Evolutionary conservation across 306 rosid genomes (phyloP).

Genomic region (Herpetospermum pedunculosum): DNA sequence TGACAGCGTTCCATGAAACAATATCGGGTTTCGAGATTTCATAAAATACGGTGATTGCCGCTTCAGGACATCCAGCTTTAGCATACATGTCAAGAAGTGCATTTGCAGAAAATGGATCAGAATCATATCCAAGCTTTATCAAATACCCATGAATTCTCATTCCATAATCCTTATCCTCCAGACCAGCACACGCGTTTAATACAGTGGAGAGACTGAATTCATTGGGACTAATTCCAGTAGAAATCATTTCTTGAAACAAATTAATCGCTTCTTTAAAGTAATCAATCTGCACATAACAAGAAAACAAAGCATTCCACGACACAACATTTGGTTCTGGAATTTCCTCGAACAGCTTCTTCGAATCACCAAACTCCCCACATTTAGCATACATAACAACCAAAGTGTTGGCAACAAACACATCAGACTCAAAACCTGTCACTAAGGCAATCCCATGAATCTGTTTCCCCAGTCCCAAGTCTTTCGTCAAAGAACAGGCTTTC

Average conservation of each 20-base stretch:
- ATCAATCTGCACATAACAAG: constrained; percentile 56
- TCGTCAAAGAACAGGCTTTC: constrained; percentile 58
- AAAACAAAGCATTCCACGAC: constrained; percentile 72
- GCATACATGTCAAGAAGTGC: constrained; percentile 88
- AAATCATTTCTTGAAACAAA: constrained; percentile 58
- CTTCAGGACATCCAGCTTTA: constrained; percentile 39
- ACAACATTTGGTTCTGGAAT: constrained; percentile 44
- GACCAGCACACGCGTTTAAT: constrained; percentile 57
- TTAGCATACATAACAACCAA: constrained; percentile 82
- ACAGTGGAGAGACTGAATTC: constrained; percentile 70
- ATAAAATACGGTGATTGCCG: constrained; percentile 42
- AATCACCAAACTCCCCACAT: constrained; percentile 51
- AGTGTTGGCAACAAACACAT: constrained; percentile 64
- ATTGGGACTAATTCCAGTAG: constrained; percentile 50
- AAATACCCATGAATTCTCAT: constrained; percentile 43
- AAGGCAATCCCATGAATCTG: constrained; percentile 47
- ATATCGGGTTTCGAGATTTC: constrained; percentile 53
- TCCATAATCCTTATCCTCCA: constrained; percentile 37
- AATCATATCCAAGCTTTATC: constrained; percentile 56
- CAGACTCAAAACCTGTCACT: constrained; percentile 60
- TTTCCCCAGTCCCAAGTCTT: constrained; percentile 42
- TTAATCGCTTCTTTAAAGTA: constrained; percentile 34
- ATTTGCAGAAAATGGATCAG: constrained; percentile 58
- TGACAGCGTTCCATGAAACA: constrained; percentile 83
- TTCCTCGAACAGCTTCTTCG: constrained; percentile 44